Evolutionary conservation across 805 yeast species (phyloP).

Genomic region (Zygotorulaspora danielsina): DNA sequence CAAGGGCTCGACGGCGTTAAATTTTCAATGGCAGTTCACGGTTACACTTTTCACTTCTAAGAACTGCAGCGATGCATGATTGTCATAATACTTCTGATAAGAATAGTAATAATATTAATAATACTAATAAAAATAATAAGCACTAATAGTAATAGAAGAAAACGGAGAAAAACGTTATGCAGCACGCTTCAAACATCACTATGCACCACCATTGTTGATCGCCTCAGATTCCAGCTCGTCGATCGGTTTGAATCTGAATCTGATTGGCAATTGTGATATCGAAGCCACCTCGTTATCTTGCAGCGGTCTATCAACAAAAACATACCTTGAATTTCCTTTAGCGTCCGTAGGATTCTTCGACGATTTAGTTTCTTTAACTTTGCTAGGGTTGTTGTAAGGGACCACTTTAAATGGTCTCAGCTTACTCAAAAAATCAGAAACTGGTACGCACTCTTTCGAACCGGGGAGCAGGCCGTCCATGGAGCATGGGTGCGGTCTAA

Average conservation of each 20-base stretch:
- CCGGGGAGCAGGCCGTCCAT: slow-evolving; percentile 30
- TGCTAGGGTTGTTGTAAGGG: slow-evolving; percentile 40
- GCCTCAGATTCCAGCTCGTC: slow-evolving; percentile 70
- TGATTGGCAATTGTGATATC: slow-evolving; percentile 61
- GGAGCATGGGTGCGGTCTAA: slow-evolving; percentile 30
- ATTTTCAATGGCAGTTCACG: slow-evolving; percentile 30
- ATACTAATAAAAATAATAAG: background rate
- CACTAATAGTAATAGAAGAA: background rate
- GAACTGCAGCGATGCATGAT: background rate
- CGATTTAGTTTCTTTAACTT: slow-evolving; percentile 44
- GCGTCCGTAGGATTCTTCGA: slow-evolving; percentile 35
- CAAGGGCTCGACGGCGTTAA: slow-evolving; percentile 11
- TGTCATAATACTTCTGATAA: slow-evolving; percentile 3
- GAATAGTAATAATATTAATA: slow-evolving; percentile 6
- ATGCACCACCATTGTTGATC: slow-evolving; percentile 80
- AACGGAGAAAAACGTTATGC: too few relatives aligned
- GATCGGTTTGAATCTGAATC: slow-evolving; percentile 65
- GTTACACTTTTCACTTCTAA: slow-evolving; percentile 17
- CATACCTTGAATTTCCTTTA: slow-evolving; percentile 8
- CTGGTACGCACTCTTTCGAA: slow-evolving; percentile 26
- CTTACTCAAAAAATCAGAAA: slow-evolving; percentile 22
- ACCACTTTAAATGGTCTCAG: slow-evolving; percentile 40
- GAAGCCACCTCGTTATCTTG: slow-evolving; percentile 42
- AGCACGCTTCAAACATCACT: too few relatives aligned
- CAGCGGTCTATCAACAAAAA: slow-evolving; percentile 37